Base-by-base conservation (phyloP, 306 rosid genomes). In the Quercus glauca region DNA sequence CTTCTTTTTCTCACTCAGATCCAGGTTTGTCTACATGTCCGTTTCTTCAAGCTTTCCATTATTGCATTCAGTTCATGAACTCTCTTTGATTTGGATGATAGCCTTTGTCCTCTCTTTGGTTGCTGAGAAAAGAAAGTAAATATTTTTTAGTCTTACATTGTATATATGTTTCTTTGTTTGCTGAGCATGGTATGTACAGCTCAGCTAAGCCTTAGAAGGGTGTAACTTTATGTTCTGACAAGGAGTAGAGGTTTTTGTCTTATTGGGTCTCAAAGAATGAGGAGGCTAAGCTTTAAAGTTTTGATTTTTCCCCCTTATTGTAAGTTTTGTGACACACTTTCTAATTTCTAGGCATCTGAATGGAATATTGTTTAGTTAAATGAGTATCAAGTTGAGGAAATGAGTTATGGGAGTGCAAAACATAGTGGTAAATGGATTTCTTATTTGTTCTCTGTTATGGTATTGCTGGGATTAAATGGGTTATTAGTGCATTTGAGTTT, bases 11-110 rank as follows among this genome's bases (percentile, higher is more conserved):
- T 74, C 59, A 19, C 74, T 80, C 88, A 90, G 97, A 92, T 91
- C 97, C 97, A 84, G 92, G 92, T 91, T 73, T 79, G 88, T 55
- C 61, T 83, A 75, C 76, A 58, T 75, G 75, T 59, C 75, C 58
- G 59, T 58, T 9, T 70, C 64, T 73, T 61, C 51, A 25, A 23
- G 76, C 69, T 86, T 6, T 74, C 31, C 4, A 15, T 79, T 80
- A 68, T 43, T 49, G 26, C 18, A 79, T 74, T 69, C 25, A 8
- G 78, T 72, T 33, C 21, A 29, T 25, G 25, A 64, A 63, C 76
- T 14, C 12, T 57, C 55, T 74, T 75, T 41, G 71, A 65, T 82
- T 81, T 41, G 28, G 69, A 81, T 79, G 65, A 20, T 43, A 61
- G 73, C 73, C 79, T 79, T 59, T 79, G 21, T 5, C 73, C 21